Percentiles rank a stretch among this genome's conserved stretches.
Conservation (phyloP, 768 basidiomycete genomes). For the Galerina sulciceps region DNA sequence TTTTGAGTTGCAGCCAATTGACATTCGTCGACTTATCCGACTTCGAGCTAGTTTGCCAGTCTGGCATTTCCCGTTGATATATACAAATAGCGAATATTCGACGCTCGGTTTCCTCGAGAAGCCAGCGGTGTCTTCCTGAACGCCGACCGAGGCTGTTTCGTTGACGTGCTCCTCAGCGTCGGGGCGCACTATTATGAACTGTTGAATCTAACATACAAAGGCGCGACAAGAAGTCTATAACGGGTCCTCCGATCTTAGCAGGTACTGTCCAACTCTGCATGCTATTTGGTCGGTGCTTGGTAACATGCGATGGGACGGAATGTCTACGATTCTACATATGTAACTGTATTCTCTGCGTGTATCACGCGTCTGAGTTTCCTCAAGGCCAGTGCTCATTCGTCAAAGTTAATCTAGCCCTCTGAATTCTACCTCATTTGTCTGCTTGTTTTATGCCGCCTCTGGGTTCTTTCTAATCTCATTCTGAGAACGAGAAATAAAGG, state of each 20-base stretch:
- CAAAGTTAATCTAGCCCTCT: too few species aligned
- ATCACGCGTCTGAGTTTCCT: background rate
- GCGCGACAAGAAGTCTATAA: background rate
- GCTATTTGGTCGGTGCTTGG: background rate
- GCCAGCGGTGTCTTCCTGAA: constrained; percentile 9
- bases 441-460: background rate
- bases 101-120: constrained; percentile 25
- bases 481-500: constrained; percentile 12
- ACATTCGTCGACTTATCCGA: constrained; percentile 17
- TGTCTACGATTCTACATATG: background rate
- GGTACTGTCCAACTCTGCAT: too few species aligned
- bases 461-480: constrained; percentile 12
- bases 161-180: background rate
- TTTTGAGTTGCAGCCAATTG: constrained; percentile 15
- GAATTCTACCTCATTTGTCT: constrained; percentile 1
- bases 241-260: too few species aligned
- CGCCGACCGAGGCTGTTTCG: constrained; percentile 6
- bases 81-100: constrained; percentile 15
- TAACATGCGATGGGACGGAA: background rate
- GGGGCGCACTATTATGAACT: background rate
- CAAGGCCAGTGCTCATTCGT: too few species aligned
- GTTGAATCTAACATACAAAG: background rate
- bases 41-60: constrained; percentile 11
- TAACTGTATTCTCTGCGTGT: background rate
- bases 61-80: constrained; percentile 14